Percentiles rank a stretch among this genome's conserved stretches.
phyloP scores from a whole-genome alignment of 306 rosid genomes.

The Myrica gale region DNA sequence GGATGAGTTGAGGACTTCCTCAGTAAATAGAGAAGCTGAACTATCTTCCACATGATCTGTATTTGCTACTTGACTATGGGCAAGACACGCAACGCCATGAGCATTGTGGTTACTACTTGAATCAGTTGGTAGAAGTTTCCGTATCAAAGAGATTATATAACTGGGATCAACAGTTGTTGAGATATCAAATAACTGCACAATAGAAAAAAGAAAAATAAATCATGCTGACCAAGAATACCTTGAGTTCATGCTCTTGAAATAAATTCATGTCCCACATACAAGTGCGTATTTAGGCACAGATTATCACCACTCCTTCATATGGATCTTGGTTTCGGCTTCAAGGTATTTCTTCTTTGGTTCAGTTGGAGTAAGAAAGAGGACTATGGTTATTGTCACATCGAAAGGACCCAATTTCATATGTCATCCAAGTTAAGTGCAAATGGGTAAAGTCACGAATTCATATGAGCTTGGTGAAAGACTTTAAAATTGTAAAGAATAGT shows the following conservation, averaged over 20 bases:
- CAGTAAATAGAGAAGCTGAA: conserved; percentile 24
- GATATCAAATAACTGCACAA: conserved; percentile 76
- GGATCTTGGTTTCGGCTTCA: not conserved
- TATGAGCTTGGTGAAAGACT: not conserved
- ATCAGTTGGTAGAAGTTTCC: conserved; percentile 68
- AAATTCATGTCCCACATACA: not conserved
- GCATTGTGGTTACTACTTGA: conserved; percentile 21
- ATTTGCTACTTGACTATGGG: conserved; percentile 22
- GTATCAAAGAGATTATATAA: conserved; percentile 77
- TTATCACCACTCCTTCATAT: not conserved
- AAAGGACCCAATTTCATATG: not conserved
- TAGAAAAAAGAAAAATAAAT: not conserved
- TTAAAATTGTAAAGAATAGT: not conserved
- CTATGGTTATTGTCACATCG: not conserved
- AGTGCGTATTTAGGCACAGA: not conserved
- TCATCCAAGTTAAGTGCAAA: not conserved
- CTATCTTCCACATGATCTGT: conserved; percentile 26
- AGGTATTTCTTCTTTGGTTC: not conserved
- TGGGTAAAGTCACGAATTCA: not conserved
- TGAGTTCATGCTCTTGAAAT: not conserved
- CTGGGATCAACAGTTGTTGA: conserved; percentile 92
- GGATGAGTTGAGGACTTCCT: not conserved
- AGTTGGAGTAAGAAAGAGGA: not conserved
- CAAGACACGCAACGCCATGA: conserved; percentile 21
- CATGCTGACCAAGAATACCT: not conserved